Conservation (phyloP, 1,139 yeast species). For the Candida sanyaensis region DNA sequence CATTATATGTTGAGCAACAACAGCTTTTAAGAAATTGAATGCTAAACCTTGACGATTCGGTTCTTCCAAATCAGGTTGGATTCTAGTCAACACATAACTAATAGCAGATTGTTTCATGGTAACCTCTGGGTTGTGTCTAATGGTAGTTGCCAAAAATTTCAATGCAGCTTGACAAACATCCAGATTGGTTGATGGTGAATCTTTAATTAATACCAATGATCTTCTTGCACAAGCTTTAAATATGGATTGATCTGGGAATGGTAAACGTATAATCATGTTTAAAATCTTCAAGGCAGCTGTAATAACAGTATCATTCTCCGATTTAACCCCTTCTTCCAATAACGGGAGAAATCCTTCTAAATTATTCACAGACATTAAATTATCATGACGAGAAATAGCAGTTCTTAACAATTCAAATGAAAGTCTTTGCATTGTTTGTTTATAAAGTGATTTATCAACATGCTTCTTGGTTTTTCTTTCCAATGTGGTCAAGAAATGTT, state of each 20-base stretch:
- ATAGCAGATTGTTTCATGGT: slow-evolving; percentile 71
- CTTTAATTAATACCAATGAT: slow-evolving; percentile 67
- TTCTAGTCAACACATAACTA: slow-evolving; percentile 71
- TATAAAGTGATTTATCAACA: slow-evolving; percentile 43
- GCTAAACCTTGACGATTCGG: slow-evolving; percentile 90
- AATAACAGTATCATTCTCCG: slow-evolving; percentile 75
- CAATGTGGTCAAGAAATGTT: slow-evolving; percentile 70
- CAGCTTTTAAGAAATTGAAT: slow-evolving; percentile 76
- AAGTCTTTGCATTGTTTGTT: slow-evolving; percentile 68
- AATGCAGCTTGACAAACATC: slow-evolving; percentile 85
- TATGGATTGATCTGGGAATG: slow-evolving; percentile 56
- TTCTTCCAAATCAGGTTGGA: slow-evolving; percentile 88
- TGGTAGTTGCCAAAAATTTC: slow-evolving; percentile 69
- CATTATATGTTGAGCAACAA: slow-evolving; percentile 70
- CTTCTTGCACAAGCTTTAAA: slow-evolving; percentile 63
- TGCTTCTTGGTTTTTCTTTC: slow-evolving; percentile 61
- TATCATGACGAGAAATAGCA: slow-evolving; percentile 62
- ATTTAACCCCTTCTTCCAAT: slow-evolving; percentile 60
- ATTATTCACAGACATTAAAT: slow-evolving; percentile 59
- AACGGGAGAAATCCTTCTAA: slow-evolving; percentile 77
- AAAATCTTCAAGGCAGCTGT: slow-evolving; percentile 68
- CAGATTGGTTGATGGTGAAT: slow-evolving; percentile 74
- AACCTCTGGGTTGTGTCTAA: slow-evolving; percentile 69
- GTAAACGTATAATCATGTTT: slow-evolving; percentile 59
- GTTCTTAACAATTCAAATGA: slow-evolving; percentile 77